These are phyloP conservation scores for Ceratocystis cubensis DNA, from an alignment of 2,329 filamentous ascomycete genomes.

Conservation along the genomic window DNA sequence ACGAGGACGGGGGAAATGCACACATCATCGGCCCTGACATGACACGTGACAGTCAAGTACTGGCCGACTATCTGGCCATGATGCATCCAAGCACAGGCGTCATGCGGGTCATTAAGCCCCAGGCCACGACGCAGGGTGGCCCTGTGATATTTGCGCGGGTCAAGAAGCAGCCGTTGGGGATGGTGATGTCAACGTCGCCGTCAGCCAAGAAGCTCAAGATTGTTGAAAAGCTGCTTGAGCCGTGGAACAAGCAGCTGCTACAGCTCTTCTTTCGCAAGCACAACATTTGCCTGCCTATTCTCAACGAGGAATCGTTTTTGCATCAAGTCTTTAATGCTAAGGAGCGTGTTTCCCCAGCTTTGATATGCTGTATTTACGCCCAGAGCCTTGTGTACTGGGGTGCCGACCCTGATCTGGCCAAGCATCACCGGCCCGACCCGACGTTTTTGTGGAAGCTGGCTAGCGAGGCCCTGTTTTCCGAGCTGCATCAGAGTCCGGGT, in stretches of 20 bases:
- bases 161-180: constrained; percentile 35
- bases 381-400: constrained; percentile 47
- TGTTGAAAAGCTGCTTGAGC: constrained; percentile 47
- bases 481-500: constrained; percentile 46
- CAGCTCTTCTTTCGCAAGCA: constrained; percentile 43
- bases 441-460: constrained; percentile 52
- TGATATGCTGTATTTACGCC: constrained; percentile 46
- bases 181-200: constrained; percentile 29
- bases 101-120: constrained; percentile 27
- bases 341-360: constrained; percentile 40
- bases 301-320: constrained; percentile 43
- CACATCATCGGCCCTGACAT: constrained; percentile 49
- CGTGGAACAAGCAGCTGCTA: constrained; percentile 39
- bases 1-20: constrained; percentile 32
- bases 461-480: constrained; percentile 46
- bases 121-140: constrained; percentile 26
- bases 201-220: constrained; percentile 40
- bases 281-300: constrained; percentile 48
- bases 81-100: constrained; percentile 25
- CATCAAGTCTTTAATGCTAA: constrained; percentile 35
- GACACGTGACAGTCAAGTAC: constrained; percentile 47
- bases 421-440: constrained; percentile 41
- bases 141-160: constrained; percentile 38
- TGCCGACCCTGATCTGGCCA: constrained; percentile 33
- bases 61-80: constrained; percentile 44